Evolutionary conservation across 2,329 filamentous ascomycete genomes (phyloP).

Genomic region (Teratosphaeriaceae sp.): DNA sequence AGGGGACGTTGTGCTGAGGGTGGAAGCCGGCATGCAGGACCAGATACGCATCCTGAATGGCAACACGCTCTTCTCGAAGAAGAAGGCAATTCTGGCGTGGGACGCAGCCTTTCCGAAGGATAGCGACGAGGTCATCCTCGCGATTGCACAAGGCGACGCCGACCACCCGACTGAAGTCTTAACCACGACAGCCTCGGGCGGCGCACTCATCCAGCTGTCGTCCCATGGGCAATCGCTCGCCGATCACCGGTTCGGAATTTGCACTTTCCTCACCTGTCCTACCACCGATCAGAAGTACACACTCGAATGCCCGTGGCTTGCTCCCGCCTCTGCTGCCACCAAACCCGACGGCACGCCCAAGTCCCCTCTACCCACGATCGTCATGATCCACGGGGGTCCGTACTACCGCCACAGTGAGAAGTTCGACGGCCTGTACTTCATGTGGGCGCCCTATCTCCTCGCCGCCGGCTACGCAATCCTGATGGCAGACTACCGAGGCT

Average conservation of each 20-base stretch:
- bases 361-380: slow-evolving; percentile 27
- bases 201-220: slow-evolving; percentile 7
- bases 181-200: slow-evolving; percentile 17
- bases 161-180: slow-evolving; percentile 28
- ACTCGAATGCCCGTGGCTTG: slow-evolving; percentile 26
- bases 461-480: slow-evolving; percentile 34
- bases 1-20: slow-evolving; percentile 13
- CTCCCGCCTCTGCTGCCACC: slow-evolving; percentile 11
- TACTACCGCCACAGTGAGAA: slow-evolving; percentile 21
- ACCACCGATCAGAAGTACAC: slow-evolving; percentile 25
- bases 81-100: slow-evolving; percentile 13
- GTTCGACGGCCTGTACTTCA: slow-evolving; percentile 26
- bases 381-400: slow-evolving; percentile 34
- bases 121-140: slow-evolving; percentile 20
- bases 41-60: slow-evolving; percentile 14
- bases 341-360: slow-evolving; percentile 4
- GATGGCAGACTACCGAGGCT: slow-evolving; percentile 35
- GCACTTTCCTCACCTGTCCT: slow-evolving; percentile 19
- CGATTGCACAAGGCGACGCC: slow-evolving; percentile 22
- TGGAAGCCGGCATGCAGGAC: slow-evolving; percentile 19
- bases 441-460: slow-evolving; percentile 29
- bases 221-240: slow-evolving; percentile 4
- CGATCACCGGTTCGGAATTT: slow-evolving; percentile 15
- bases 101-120: slow-evolving; percentile 13
- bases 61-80: slow-evolving; percentile 10